A percentile compares a stretch with the other conserved stretches of the same genome.
These are phyloP conservation scores for Chimonanthus praecox DNA, from an alignment of 164 flowering plant genomes.

Conservation along the genomic window DNA sequence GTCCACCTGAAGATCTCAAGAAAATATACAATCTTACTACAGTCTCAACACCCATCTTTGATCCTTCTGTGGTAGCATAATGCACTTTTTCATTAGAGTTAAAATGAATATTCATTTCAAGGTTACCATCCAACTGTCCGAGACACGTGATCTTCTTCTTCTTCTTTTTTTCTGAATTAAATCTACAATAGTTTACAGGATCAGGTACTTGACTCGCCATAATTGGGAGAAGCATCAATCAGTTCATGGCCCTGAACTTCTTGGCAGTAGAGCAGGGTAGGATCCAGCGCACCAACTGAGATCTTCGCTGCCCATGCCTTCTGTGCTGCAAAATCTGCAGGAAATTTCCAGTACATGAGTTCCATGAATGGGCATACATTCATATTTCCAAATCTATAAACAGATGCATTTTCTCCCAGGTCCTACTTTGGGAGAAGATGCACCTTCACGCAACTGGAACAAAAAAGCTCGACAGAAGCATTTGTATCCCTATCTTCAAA, in stretches of 20 bases:
- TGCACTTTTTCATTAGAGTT: neutral
- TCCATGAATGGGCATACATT: neutral
- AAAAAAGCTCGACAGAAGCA: no score
- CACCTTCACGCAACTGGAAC: no score
- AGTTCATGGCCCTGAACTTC: neutral
- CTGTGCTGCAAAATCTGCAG: conserved; percentile 41
- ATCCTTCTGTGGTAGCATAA: neutral
- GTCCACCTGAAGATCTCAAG: no score
- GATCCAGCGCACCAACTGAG: conserved; percentile 35
- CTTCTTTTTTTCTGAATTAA: neutral
- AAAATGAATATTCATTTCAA: neutral
- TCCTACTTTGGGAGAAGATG: neutral
- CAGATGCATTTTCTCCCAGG: no score
- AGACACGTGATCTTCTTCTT: no score
- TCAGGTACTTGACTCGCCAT: neutral
- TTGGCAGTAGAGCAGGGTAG: conserved; percentile 40
- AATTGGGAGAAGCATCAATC: neutral
- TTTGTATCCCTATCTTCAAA: neutral
- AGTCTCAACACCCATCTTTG: no score
- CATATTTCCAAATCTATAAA: neutral
- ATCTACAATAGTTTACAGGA: neutral
- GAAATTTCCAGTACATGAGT: neutral
- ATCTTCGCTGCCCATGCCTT: conserved; percentile 26
- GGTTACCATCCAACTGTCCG: neutral
- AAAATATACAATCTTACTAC: no score